phyloP scores from a whole-genome alignment of 306 rosid genomes.

The Vachellia collinsii region DNA sequence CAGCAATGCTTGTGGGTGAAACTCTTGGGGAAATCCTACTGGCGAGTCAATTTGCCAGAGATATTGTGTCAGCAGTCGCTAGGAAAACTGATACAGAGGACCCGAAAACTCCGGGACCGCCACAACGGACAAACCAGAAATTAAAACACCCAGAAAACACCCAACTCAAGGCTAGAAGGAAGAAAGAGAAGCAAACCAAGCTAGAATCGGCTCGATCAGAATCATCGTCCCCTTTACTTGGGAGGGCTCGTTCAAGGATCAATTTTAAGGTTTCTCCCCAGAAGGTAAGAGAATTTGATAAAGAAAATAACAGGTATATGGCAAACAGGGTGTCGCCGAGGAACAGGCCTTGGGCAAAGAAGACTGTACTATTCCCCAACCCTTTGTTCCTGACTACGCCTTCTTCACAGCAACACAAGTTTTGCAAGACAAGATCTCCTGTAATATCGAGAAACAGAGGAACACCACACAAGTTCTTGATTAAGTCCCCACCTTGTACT shows the following conservation, averaged over 20 bases:
- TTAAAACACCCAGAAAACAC: conserved; percentile 59
- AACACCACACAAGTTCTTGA: conserved; percentile 81
- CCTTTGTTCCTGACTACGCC: conserved; percentile 74
- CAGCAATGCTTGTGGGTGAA: conserved; percentile 94
- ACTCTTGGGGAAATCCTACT: conserved; percentile 88
- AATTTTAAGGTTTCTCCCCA: conserved; percentile 91
- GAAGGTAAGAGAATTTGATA: conserved; percentile 63
- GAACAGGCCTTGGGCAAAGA: conserved; percentile 85
- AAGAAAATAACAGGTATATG: conserved; percentile 52
- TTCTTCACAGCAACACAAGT: conserved; percentile 54
- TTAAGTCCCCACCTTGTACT: conserved; percentile 72
- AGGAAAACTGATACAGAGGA: conserved; percentile 53
- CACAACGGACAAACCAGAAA: conserved; percentile 50
- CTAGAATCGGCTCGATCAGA: conserved; percentile 38
- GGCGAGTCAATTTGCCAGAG: conserved; percentile 83
- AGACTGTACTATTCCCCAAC: conserved; percentile 88
- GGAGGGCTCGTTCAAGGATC: conserved; percentile 78
- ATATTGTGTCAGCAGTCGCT: conserved; percentile 61
- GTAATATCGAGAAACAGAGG: conserved; percentile 61
- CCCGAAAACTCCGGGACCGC: conserved; percentile 77
- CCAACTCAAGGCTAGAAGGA: conserved; percentile 74
- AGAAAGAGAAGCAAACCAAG: conserved; percentile 78
- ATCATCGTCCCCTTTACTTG: conserved; percentile 56
- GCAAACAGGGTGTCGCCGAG: conserved; percentile 89
- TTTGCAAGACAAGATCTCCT: conserved; percentile 79